phyloP scores from a whole-genome alignment of 2,329 filamentous ascomycete species.

The Colletotrichum godetiae region DNA sequence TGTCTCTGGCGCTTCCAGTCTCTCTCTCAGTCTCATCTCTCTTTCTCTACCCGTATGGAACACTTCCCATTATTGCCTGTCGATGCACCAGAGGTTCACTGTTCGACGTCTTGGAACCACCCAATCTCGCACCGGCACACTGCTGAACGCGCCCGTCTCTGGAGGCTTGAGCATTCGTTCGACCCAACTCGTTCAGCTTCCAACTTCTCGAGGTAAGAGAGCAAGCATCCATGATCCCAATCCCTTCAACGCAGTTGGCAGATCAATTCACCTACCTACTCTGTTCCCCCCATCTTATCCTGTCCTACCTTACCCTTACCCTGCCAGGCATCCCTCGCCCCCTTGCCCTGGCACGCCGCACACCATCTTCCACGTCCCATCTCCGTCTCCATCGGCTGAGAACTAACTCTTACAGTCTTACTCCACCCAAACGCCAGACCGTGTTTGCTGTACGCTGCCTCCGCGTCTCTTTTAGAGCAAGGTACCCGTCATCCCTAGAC shows the following conservation, averaged over 20 bases:
- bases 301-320: background rate
- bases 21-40: no score
- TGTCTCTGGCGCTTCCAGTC: background rate
- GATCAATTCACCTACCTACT: background rate
- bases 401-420: background rate
- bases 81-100: background rate
- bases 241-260: background rate
- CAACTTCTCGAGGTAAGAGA: no score
- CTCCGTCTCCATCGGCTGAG: background rate
- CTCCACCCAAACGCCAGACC: background rate
- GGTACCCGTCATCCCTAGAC: conserved; percentile 17
- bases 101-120: background rate
- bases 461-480: conserved; percentile 24
- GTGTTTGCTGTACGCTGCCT: conserved; percentile 1
- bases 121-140: conserved; percentile 21
- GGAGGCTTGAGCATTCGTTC: conserved; percentile 14
- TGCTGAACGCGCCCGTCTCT: conserved; percentile 3
- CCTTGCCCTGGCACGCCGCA: background rate
- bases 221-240: no score
- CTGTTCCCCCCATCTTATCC: background rate
- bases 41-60: background rate
- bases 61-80: background rate
- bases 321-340: background rate
- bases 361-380: background rate
- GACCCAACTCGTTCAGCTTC: background rate